phyloP scores from a whole-genome alignment of 2,329 filamentous ascomycete genomes.

The Purpureocillium takamizusanense region DNA sequence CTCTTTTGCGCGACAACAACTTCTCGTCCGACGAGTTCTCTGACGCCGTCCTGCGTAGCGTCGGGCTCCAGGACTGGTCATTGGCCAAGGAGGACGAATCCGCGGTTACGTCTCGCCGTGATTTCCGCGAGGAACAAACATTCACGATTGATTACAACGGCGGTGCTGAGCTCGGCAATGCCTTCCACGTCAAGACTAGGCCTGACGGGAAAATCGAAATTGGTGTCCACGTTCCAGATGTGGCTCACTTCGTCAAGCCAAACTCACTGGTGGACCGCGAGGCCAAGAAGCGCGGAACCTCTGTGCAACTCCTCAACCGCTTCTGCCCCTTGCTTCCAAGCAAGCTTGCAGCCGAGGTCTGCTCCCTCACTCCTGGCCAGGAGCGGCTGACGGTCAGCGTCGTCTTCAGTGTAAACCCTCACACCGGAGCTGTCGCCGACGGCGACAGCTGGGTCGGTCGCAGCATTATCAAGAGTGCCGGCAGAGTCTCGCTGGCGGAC shows the following conservation, averaged over 20 bases:
- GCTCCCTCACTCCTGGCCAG: constrained; percentile 77
- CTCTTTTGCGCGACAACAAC: constrained; percentile 95
- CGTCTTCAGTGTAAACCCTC: constrained; percentile 80
- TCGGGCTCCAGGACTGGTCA: constrained; percentile 88
- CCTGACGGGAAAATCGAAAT: constrained; percentile 84
- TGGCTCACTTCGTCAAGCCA: constrained; percentile 92
- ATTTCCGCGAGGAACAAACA: constrained; percentile 79
- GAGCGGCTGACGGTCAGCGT: constrained; percentile 88
- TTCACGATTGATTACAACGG: constrained; percentile 92
- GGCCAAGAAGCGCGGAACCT: constrained; percentile 94
- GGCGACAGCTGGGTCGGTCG: constrained; percentile 92
- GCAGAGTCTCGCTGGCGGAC: constrained; percentile 75
- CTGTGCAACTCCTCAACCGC: constrained; percentile 88
- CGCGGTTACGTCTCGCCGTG: constrained; percentile 64
- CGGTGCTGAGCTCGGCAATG: constrained; percentile 81
- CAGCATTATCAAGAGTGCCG: constrained; percentile 83
- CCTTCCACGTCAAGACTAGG: constrained; percentile 81
- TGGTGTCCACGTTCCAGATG: constrained; percentile 88
- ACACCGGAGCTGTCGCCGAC: constrained; percentile 70
- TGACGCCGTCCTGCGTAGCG: constrained; percentile 87
- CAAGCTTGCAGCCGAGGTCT: constrained; percentile 77
- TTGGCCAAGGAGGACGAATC: constrained; percentile 74
- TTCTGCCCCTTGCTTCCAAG: constrained; percentile 80
- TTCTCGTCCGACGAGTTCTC: constrained; percentile 97
- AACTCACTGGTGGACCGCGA: constrained; percentile 94